These are phyloP conservation scores for Camelina sativa DNA, from an alignment of 345 rosid species.

Conservation along the genomic window DNA sequence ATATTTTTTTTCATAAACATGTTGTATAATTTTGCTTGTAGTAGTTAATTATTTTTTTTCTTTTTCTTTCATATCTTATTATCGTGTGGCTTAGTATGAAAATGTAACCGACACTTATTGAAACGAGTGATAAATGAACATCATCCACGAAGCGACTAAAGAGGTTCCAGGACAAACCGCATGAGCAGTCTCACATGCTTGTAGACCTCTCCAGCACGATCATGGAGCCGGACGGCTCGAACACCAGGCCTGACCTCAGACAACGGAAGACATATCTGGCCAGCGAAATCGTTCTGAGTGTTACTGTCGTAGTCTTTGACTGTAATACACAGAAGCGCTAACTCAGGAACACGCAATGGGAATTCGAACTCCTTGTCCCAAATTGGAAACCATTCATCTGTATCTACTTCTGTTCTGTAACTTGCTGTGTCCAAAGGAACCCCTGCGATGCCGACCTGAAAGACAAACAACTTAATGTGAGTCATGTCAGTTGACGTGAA, in stretches of 20 bases:
- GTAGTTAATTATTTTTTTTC: background rate
- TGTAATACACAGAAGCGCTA: conserved; percentile 74
- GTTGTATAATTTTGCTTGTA: no score
- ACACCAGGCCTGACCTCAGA: conserved; percentile 67
- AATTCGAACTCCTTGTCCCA: conserved; percentile 88
- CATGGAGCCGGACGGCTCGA: conserved; percentile 66
- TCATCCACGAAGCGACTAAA: conserved; percentile 13
- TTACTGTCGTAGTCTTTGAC: conserved; percentile 72
- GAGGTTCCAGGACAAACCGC: conserved; percentile 39
- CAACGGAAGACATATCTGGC: conserved; percentile 83
- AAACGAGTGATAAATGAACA: conserved; percentile 5
- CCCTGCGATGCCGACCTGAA: conserved; percentile 69
- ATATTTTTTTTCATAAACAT: no score
- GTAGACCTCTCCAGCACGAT: conserved; percentile 58
- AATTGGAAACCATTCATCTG: conserved; percentile 76
- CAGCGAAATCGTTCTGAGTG: conserved; percentile 78
- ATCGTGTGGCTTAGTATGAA: background rate
- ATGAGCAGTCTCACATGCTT: conserved; percentile 59
- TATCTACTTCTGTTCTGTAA: conserved; percentile 67
- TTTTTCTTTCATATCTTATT: conserved; percentile 6
- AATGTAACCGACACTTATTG: conserved; percentile 17
- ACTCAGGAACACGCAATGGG: conserved; percentile 70
- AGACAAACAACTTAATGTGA: background rate
- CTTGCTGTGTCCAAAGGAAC: conserved; percentile 65
- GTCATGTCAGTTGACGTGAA: background rate